These are phyloP conservation scores for Phytopythium cucurbitacearum DNA, from an alignment of 352 stramenopile species.

Conservation along the genomic window DNA sequence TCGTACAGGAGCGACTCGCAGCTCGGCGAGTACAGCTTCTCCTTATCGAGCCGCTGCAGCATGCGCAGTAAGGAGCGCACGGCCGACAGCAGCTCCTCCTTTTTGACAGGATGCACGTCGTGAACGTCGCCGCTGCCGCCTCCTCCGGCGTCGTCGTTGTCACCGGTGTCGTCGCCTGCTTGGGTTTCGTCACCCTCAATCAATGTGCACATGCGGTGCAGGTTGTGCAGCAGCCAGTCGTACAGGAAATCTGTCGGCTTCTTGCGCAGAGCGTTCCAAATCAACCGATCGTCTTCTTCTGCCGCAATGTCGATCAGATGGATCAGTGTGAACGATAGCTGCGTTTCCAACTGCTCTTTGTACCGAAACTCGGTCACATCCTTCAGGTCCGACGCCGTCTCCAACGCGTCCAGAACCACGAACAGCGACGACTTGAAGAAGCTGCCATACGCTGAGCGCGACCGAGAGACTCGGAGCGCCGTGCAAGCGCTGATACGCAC, in stretches of 20 bases:
- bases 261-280: constrained; percentile 57
- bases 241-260: constrained; percentile 81
- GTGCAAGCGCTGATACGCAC: constrained; percentile 82
- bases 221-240: constrained; percentile 85
- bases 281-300: constrained; percentile 63
- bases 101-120: constrained; percentile 80
- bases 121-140: constrained; percentile 52
- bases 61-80: constrained; percentile 74
- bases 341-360: constrained; percentile 85
- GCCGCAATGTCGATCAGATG: constrained; percentile 76
- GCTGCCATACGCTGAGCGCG: constrained; percentile 60
- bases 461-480: constrained; percentile 65
- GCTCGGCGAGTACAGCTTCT: constrained; percentile 56
- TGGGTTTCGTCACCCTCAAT: constrained; percentile 34
- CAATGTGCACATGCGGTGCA: constrained; percentile 72
- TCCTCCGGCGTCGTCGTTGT: constrained; percentile 18
- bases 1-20: constrained; percentile 80
- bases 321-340: constrained; percentile 83
- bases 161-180: constrained; percentile 26
- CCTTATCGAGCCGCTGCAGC: constrained; percentile 50
- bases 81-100: constrained; percentile 73
- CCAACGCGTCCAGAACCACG: constrained; percentile 71
- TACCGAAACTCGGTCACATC: constrained; percentile 89
- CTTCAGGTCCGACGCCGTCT: constrained; percentile 80
- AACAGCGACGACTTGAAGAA: constrained; percentile 66